These are phyloP conservation scores for Zygoascus meyerae DNA, from an alignment of 1,139 yeast species.

Conservation along the genomic window DNA sequence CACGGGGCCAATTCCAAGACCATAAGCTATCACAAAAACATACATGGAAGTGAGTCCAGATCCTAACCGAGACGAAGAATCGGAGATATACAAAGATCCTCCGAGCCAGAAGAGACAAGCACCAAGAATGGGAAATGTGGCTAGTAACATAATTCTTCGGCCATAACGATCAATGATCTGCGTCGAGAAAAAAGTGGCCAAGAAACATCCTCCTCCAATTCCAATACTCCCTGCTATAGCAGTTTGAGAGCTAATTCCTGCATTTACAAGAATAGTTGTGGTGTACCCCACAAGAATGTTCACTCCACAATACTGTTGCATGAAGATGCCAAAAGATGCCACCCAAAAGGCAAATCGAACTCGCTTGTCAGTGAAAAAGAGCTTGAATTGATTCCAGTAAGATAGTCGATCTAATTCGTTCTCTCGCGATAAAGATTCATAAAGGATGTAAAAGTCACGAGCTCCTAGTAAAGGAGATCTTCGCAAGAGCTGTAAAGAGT, in stretches of 20 bases:
- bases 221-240: conserved; percentile 13
- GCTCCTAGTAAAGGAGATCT: conserved; percentile 25
- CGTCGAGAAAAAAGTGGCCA: conserved; percentile 10
- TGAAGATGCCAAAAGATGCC: conserved; percentile 9
- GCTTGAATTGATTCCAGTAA: conserved; percentile 8
- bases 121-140: conserved; percentile 11
- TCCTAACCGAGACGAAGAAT: conserved; percentile 9
- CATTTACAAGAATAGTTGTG: conserved; percentile 9
- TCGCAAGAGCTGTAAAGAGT: conserved; percentile 42
- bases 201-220: conserved; percentile 11
- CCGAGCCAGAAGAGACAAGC: conserved; percentile 52
- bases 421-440: conserved; percentile 8
- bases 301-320: conserved; percentile 12
- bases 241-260: conserved; percentile 10
- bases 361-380: conserved; percentile 8
- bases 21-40: conserved; percentile 54
- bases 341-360: conserved; percentile 11
- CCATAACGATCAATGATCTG: conserved; percentile 12
- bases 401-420: conserved; percentile 8
- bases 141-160: conserved; percentile 8
- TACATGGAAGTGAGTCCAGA: conserved; percentile 35
- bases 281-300: conserved; percentile 11
- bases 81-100: conserved; percentile 8
- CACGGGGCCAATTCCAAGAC: conserved; percentile 69
- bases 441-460: conserved; percentile 9